Conservation (phyloP, 2,329 filamentous ascomycete species). For the Raffaelea ambrosiae region DNA sequence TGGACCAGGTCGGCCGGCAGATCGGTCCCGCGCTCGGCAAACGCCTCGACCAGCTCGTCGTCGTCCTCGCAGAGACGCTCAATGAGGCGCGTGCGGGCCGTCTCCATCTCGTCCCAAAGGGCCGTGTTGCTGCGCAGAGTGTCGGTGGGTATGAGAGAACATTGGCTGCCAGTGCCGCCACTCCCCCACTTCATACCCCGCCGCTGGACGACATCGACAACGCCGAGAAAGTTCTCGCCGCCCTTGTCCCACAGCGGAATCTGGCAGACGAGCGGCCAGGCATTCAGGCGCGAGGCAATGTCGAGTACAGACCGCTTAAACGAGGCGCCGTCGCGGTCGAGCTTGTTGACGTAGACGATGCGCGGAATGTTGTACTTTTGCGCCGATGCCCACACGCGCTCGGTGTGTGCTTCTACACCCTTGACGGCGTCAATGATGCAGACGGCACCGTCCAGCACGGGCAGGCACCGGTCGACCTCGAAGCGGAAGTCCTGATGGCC, state of each 20-base stretch:
- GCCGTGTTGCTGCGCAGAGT: conserved; percentile 42
- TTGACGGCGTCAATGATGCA: conserved; percentile 28
- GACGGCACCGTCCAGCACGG: conserved; percentile 24
- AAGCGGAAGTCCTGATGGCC: conserved; percentile 97
- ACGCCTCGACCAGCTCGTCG: conserved; percentile 75
- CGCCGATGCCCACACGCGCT: conserved; percentile 91
- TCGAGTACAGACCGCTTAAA: conserved; percentile 83
- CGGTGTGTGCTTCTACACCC: conserved; percentile 85
- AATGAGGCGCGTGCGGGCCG: conserved; percentile 67
- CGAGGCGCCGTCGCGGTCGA: conserved; percentile 71
- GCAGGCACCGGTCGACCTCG: conserved; percentile 81
- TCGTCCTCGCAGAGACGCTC: conserved; percentile 85
- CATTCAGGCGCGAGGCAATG: conserved; percentile 67
- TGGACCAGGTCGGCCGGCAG: conserved; percentile 61
- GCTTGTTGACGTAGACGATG: conserved; percentile 75
- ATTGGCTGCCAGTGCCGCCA: conserved; percentile 14
- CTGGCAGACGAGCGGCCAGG: conserved; percentile 86
- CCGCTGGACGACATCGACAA: conserved; percentile 74
- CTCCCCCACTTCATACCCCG: conserved; percentile 63
- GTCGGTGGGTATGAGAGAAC: conserved; percentile 16
- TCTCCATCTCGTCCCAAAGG: conserved; percentile 59
- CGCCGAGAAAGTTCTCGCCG: conserved; percentile 57
- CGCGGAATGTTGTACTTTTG: conserved; percentile 78
- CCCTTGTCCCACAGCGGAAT: conserved; percentile 91
- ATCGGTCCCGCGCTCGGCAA: conserved; percentile 69